Evolutionary conservation across 805 yeast genomes (phyloP).

Genomic region (Barnettozyma siamensis): DNA sequence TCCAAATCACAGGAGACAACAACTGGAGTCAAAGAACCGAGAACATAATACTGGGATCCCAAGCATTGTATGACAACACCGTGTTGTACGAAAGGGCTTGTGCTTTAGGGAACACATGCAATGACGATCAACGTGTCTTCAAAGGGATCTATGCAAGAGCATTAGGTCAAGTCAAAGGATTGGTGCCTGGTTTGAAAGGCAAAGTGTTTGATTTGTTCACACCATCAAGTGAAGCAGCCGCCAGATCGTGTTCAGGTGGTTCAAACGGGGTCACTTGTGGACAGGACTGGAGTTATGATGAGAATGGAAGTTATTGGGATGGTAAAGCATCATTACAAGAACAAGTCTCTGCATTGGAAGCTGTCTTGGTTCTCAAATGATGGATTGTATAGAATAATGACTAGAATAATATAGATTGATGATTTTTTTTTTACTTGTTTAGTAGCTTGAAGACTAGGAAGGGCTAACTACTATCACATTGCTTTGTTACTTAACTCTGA

Average conservation of each 20-base stretch:
- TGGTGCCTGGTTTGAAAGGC: slow-evolving; percentile 51
- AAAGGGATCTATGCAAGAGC: slow-evolving; percentile 77
- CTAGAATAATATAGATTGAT: too few species aligned
- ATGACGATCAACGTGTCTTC: slow-evolving; percentile 84
- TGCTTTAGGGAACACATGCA: slow-evolving; percentile 56
- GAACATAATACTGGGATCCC: slow-evolving; percentile 20
- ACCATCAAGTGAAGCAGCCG: slow-evolving; percentile 66
- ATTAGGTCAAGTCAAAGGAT: slow-evolving; percentile 62
- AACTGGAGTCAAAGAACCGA: slow-evolving; percentile 39
- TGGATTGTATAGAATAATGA: too few species aligned
- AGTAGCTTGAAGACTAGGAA: too few species aligned
- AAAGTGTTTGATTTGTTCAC: slow-evolving; percentile 30
- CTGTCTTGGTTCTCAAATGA: slow-evolving; percentile 34
- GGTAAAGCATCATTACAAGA: slow-evolving; percentile 79
- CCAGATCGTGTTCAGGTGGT: slow-evolving; percentile 84
- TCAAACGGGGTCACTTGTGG: slow-evolving; percentile 85
- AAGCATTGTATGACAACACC: slow-evolving; percentile 33
- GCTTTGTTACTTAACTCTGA: too few species aligned
- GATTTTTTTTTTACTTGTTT: too few species aligned
- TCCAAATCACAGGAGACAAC: slow-evolving; percentile 58
- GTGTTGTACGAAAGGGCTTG: slow-evolving; percentile 85
- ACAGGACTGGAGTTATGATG: slow-evolving; percentile 56
- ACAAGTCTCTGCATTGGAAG: slow-evolving; percentile 80
- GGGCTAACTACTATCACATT: too few species aligned
- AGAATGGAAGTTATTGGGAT: slow-evolving; percentile 49